These are phyloP conservation scores for Cercospora sp. DNA, from an alignment of 2,329 filamentous ascomycete species.

Conservation along the genomic window DNA sequence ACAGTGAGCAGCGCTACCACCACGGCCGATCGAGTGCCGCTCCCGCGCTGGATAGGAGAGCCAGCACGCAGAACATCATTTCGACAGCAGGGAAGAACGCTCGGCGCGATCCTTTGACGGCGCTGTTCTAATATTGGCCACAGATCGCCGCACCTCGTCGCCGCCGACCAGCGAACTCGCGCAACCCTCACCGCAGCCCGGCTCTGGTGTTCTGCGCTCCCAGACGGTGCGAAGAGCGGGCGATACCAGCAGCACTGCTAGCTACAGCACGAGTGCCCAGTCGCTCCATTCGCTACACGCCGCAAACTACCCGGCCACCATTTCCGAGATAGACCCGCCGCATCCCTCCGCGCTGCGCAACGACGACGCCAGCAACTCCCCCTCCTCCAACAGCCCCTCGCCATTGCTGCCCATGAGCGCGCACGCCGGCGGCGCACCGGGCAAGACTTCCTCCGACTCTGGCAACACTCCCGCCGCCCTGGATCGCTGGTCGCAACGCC, in stretches of 20 bases:
- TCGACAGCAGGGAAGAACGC: conserved; percentile 7
- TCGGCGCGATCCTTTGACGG: conserved; percentile 10
- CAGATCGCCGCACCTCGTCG: conserved; percentile 11
- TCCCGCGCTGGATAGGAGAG: background rate
- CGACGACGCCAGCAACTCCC: conserved; percentile 18
- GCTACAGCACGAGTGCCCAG: conserved; percentile 1
- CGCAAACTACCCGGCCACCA: background rate
- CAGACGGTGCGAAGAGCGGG: conserved; percentile 31
- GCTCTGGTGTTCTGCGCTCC: conserved; percentile 29
- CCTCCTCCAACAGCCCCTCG: conserved; percentile 20
- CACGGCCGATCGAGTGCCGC: conserved; percentile 2
- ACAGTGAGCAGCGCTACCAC: conserved; percentile 7
- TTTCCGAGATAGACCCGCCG: conserved; percentile 21
- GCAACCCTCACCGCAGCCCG: conserved; percentile 16
- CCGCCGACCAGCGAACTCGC: background rate
- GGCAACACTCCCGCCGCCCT: conserved; percentile 30
- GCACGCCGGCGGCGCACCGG: conserved; percentile 26
- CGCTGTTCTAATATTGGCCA: conserved; percentile 9
- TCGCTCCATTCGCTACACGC: background rate
- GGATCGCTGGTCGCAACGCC: conserved; percentile 41
- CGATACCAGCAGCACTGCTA: conserved; percentile 9
- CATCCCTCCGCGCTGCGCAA: conserved; percentile 13
- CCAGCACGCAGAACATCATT: conserved; percentile 9
- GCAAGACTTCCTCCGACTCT: conserved; percentile 40
- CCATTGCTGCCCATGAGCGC: conserved; percentile 35